These are phyloP conservation scores for Fusarium clavum DNA, from an alignment of 2,329 filamentous ascomycete genomes.

Conservation along the genomic window DNA sequence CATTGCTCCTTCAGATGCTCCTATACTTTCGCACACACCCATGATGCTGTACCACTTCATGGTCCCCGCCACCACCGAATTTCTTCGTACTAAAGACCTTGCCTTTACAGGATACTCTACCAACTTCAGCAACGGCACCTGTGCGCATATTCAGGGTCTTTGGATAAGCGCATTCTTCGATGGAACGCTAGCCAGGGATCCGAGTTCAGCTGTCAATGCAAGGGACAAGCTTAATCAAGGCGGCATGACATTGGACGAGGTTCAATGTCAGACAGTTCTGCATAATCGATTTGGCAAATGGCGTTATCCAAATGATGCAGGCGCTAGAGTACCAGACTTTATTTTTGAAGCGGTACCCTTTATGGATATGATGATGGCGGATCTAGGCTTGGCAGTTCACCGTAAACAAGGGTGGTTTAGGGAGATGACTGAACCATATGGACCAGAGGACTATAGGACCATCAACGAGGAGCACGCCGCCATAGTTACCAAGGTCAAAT, in stretches of 20 bases:
- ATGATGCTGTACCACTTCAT: constrained; percentile 8
- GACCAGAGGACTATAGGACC: neutral
- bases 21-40: neutral
- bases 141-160: constrained; percentile 2
- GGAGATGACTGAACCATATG: constrained; percentile 2
- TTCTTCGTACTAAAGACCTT: neutral
- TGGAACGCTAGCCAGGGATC: neutral
- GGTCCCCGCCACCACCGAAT: neutral
- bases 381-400: neutral
- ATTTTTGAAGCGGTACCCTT: constrained; percentile 4
- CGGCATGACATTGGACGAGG: neutral
- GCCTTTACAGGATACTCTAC: constrained; percentile 8
- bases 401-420: constrained; percentile 1
- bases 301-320: constrained; percentile 4
- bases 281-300: constrained; percentile 10
- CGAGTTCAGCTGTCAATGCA: neutral
- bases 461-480: neutral
- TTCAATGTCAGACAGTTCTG: neutral
- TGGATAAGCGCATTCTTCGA: constrained; percentile 10
- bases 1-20: neutral
- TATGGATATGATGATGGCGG: constrained; percentile 12
- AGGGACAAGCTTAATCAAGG: neutral
- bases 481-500: neutral
- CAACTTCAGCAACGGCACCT: neutral
- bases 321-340: neutral